phyloP scores from a whole-genome alignment of 2,329 filamentous ascomycete species.

The Tolypocladium inflatum region DNA sequence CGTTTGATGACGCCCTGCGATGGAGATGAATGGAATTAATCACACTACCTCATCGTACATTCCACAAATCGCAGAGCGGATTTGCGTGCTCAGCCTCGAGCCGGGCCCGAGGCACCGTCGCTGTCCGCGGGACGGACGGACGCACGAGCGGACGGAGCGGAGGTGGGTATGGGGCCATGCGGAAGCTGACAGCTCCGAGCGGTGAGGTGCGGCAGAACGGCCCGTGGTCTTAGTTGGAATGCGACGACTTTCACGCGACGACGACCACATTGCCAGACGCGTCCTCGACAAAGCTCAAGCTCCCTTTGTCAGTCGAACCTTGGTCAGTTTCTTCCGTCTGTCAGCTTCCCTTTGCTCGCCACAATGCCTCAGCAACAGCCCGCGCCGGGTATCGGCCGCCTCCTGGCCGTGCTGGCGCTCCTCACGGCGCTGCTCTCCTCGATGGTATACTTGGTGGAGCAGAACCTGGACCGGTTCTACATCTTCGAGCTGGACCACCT shows the following conservation, averaged over 20 bases:
- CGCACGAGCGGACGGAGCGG: neutral
- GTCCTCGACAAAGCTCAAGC: neutral
- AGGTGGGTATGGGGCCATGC: conserved; percentile 11
- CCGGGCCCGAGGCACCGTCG: neutral
- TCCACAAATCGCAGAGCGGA: too few species aligned
- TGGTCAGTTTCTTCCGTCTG: neutral
- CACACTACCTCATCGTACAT: neutral
- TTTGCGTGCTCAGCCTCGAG: neutral
- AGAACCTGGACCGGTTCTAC: conserved; percentile 57
- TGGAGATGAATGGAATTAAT: neutral
- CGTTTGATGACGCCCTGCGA: neutral
- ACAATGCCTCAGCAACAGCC: neutral
- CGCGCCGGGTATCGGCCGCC: conserved; percentile 16
- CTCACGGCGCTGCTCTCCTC: conserved; percentile 45
- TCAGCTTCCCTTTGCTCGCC: neutral
- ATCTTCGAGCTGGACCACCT: conserved; percentile 63
- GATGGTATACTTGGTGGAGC: conserved; percentile 46
- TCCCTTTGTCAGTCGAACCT: neutral
- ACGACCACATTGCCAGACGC: neutral
- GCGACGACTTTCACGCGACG: neutral
- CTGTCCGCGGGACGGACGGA: neutral
- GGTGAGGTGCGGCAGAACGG: conserved; percentile 17
- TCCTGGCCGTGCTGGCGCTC: conserved; percentile 41
- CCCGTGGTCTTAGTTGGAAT: neutral
- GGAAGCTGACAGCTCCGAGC: conserved; percentile 15